Conservation (phyloP, 441 rosid species). For the Brassica balearica region DNA sequence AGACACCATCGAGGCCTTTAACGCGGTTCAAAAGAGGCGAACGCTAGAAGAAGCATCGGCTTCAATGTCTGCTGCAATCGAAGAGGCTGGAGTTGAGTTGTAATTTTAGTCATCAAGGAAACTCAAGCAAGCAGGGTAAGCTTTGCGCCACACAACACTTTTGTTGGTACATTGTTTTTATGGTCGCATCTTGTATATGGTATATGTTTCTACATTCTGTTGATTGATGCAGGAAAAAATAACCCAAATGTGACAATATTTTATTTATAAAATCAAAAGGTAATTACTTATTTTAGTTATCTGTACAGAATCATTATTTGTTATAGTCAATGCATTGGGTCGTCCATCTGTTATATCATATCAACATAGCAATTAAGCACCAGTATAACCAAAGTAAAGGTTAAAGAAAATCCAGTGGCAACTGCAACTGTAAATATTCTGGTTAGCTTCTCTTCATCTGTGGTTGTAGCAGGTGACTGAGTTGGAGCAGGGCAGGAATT, state of each 20-base stretch:
- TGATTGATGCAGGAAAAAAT: conserved; percentile 32
- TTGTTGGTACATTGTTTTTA: conserved; percentile 32
- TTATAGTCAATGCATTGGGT: neutral
- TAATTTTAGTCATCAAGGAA: conserved; percentile 41
- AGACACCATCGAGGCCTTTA: conserved; percentile 76
- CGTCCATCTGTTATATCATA: neutral
- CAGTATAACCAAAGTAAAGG: neutral
- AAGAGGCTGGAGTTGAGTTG: conserved; percentile 59
- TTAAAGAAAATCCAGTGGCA: neutral
- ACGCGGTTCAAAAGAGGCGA: conserved; percentile 74
- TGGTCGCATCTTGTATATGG: conserved; percentile 41
- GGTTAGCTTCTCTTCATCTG: neutral
- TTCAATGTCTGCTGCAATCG: conserved; percentile 84
- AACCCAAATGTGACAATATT: conserved; percentile 20
- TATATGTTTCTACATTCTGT: conserved; percentile 34
- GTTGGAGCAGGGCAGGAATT: neutral
- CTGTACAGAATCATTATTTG: conserved; percentile 5
- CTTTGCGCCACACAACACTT: conserved; percentile 25
- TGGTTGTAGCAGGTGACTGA: neutral
- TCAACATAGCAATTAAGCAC: neutral
- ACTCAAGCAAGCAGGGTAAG: conserved; percentile 28
- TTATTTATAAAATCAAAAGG: conserved; percentile 13
- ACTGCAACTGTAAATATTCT: neutral
- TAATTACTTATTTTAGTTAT: neutral
- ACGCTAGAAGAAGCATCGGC: conserved; percentile 98